Percentiles rank a stretch among this genome's conserved stretches.
These are phyloP conservation scores for Laguncularia racemosa DNA, from an alignment of 345 rosid genomes.

Conservation along the genomic window DNA sequence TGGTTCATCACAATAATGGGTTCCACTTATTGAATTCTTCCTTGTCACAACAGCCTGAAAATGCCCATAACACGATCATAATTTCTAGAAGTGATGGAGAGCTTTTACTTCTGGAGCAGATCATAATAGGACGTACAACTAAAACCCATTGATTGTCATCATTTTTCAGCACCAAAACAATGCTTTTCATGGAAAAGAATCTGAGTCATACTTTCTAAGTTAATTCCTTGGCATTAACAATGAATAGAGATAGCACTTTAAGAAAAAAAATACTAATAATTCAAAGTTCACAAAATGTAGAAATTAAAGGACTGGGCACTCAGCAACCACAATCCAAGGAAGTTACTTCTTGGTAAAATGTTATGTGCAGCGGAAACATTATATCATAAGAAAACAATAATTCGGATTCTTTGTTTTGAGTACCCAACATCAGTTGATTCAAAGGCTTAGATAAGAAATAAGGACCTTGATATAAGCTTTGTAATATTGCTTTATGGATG, in stretches of 20 bases:
- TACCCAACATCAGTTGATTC: not conserved
- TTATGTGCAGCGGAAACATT: too few species aligned
- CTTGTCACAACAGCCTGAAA: conserved; percentile 34
- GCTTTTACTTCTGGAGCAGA: too few species aligned
- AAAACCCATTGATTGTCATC: too few species aligned
- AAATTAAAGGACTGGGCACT: too few species aligned
- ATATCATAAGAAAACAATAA: not conserved
- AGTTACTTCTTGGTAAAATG: not conserved
- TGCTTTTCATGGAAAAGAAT: too few species aligned
- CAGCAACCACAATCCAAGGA: not conserved
- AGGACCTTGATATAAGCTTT: conserved; percentile 31
- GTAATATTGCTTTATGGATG: conserved; percentile 25
- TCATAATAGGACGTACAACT: too few species aligned
- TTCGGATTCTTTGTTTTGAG: not conserved
- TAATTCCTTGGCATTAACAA: too few species aligned
- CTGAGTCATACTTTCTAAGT: too few species aligned
- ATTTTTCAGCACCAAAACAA: too few species aligned
- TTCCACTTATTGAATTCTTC: conserved; percentile 34
- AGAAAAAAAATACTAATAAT: too few species aligned
- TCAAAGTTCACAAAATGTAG: not conserved
- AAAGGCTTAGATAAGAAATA: not conserved
- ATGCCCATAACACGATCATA: not conserved
- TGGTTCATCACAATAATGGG: conserved; percentile 33
- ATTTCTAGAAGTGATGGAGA: too few species aligned
- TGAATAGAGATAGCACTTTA: too few species aligned